Evolutionary conservation across 345 rosid species (phyloP).

Genomic region (Hibiscus mutabilis): DNA sequence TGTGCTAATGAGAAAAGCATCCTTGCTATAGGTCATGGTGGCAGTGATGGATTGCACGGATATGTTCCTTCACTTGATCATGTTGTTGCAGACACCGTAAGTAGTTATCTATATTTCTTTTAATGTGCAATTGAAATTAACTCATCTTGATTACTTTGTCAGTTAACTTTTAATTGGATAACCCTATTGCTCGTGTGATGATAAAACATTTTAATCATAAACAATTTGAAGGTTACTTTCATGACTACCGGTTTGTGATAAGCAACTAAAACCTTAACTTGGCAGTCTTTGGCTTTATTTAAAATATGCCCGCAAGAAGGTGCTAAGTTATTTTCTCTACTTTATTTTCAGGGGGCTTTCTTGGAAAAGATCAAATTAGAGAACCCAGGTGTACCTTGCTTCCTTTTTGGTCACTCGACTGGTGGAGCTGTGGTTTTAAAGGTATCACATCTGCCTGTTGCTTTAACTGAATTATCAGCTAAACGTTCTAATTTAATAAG

Average conservation of each 20-base stretch:
- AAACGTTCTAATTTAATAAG: conserved; percentile 4
- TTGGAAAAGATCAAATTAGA: conserved; percentile 74
- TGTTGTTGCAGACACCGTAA: conserved; percentile 85
- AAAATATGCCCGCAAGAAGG: neutral
- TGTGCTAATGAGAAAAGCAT: neutral
- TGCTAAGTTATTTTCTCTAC: neutral
- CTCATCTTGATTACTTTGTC: neutral
- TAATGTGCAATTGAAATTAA: neutral
- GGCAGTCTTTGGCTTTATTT: neutral
- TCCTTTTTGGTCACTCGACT: conserved; percentile 94
- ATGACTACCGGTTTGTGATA: neutral
- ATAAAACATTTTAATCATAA: neutral
- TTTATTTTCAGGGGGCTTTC: conserved; percentile 57
- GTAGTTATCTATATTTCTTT: conserved; percentile 15
- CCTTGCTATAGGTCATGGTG: conserved; percentile 75
- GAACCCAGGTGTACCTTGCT: conserved; percentile 82
- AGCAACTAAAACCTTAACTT: neutral
- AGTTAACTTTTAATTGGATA: conserved; percentile 2
- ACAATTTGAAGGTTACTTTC: neutral
- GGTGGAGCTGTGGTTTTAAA: conserved; percentile 98
- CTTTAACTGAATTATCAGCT: neutral
- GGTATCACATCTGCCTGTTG: conserved; percentile 25
- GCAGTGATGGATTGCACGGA: conserved; percentile 99
- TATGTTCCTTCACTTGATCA: conserved; percentile 96
- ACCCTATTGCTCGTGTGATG: neutral